A percentile compares a stretch with the other conserved stretches of the same genome.
Evolutionary conservation across 495 filamentous ascomycete genomes (phyloP).

Genomic region (Pyrenopolyporus hunteri): DNA sequence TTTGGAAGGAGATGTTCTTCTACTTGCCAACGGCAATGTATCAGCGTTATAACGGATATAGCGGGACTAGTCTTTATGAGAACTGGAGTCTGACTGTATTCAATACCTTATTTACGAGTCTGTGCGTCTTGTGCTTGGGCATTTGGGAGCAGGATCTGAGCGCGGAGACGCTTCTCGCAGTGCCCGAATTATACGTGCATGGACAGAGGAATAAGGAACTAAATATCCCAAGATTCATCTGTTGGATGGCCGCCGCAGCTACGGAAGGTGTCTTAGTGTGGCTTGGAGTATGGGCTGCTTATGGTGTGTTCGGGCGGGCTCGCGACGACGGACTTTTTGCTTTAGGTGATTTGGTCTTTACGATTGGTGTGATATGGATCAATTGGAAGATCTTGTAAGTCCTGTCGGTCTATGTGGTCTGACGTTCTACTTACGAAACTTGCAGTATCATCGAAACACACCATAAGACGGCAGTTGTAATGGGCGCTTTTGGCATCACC

Average conservation of each 20-base stretch:
- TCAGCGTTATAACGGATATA: conserved; percentile 85
- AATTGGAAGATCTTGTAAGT: conserved; percentile 76
- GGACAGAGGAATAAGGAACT: conserved; percentile 79
- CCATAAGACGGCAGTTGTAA: conserved; percentile 73
- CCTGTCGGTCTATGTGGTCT: neutral
- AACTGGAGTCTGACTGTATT: conserved; percentile 84
- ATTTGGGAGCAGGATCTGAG: conserved; percentile 86
- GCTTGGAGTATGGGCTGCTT: conserved; percentile 74
- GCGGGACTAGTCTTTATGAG: conserved; percentile 87
- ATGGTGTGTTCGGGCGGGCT: conserved; percentile 51
- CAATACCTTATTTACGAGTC: conserved; percentile 89
- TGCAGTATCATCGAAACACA: conserved; percentile 73
- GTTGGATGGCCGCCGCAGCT: conserved; percentile 80
- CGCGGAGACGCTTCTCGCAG: conserved; percentile 80
- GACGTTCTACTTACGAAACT: neutral
- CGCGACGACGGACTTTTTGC: conserved; percentile 69
- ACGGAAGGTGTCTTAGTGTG: conserved; percentile 77
- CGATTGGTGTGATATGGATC: conserved; percentile 71
- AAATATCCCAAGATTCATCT: conserved; percentile 74
- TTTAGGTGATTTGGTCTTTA: conserved; percentile 75
- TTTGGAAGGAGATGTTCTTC: conserved; percentile 82
- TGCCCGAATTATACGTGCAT: conserved; percentile 85
- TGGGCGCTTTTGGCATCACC: conserved; percentile 65
- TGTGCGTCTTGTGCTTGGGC: conserved; percentile 84
- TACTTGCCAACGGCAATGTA: conserved; percentile 89